These are phyloP conservation scores for Taiwanofungus camphoratus DNA, from an alignment of 1,284 basidiomycete species.

Conservation along the genomic window DNA sequence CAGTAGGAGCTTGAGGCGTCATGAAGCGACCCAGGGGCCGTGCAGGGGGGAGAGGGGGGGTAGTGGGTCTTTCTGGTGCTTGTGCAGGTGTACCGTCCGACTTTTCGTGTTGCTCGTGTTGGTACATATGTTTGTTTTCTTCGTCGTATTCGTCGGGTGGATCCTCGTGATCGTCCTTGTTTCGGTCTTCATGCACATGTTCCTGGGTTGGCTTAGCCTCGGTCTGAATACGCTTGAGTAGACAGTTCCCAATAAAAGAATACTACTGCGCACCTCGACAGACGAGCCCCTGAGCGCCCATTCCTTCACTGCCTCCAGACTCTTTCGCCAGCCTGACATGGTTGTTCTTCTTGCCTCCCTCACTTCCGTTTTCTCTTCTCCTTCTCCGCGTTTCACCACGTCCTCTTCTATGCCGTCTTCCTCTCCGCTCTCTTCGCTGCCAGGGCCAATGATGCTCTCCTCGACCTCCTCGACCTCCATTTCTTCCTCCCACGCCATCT, in stretches of 20 bases:
- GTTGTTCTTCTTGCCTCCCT: constrained; percentile 30
- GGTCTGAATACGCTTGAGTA: background rate
- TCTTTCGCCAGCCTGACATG: constrained; percentile 32
- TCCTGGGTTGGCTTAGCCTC: constrained; percentile 18
- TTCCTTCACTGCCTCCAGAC: constrained; percentile 29
- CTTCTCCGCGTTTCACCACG: constrained; percentile 30
- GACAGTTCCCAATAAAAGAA: constrained; percentile 2
- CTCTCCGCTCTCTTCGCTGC: constrained; percentile 26
- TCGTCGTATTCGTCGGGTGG: constrained; percentile 9
- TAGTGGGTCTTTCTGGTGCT: constrained; percentile 7
- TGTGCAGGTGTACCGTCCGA: constrained; percentile 9
- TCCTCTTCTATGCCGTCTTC: constrained; percentile 34
- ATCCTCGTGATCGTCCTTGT: constrained; percentile 12
- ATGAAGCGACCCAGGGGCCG: constrained; percentile 39
- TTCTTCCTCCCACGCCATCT: constrained; percentile 29
- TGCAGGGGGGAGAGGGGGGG: constrained; percentile 10
- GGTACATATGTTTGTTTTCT: constrained; percentile 7
- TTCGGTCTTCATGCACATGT: constrained; percentile 15
- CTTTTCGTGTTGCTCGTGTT: constrained; percentile 10
- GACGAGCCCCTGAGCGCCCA: constrained; percentile 33
- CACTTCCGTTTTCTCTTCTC: constrained; percentile 25
- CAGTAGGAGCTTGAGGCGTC: constrained; percentile 40
- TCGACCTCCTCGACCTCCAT: constrained; percentile 24
- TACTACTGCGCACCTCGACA: constrained; percentile 15
- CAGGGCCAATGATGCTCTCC: constrained; percentile 22